Conservation (phyloP, 1,284 basidiomycete genomes). For the Golubevia sp. region DNA sequence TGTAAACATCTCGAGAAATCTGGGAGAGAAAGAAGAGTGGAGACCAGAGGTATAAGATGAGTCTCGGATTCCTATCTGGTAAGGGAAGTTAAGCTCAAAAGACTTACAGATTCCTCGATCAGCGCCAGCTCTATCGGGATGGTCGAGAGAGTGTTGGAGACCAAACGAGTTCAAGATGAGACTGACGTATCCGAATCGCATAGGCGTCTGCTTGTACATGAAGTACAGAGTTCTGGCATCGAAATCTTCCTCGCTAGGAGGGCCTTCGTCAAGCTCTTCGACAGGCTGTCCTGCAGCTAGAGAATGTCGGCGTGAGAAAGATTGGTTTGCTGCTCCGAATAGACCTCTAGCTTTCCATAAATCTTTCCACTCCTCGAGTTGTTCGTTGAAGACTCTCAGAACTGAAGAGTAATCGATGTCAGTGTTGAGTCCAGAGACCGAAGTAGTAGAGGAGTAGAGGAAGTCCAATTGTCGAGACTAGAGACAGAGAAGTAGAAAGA, state of each 20-base stretch:
- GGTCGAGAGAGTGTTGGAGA: conserved; percentile 85
- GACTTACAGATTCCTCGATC: conserved; percentile 48
- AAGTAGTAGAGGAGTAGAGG: conserved; percentile 80
- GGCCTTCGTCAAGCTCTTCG: conserved; percentile 10
- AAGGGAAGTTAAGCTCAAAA: no score
- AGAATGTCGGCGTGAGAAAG: no score
- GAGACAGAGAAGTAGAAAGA: conserved; percentile 61
- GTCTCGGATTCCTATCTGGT: conserved; percentile 14
- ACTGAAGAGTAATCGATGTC: conserved; percentile 84
- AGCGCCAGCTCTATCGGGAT: conserved; percentile 39
- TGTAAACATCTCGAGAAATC: conserved; percentile 56
- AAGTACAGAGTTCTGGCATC: conserved; percentile 46
- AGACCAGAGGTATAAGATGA: background rate
- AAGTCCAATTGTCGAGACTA: conserved; percentile 86
- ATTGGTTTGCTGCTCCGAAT: conserved; percentile 17
- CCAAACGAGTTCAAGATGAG: conserved; percentile 82
- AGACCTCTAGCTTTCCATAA: conserved; percentile 66
- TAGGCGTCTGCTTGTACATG: conserved; percentile 35
- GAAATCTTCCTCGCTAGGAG: conserved; percentile 31
- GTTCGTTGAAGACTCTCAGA: conserved; percentile 81
- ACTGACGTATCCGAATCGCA: conserved; percentile 48
- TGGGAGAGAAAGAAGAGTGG: conserved; percentile 1
- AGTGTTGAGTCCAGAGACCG: conserved; percentile 80
- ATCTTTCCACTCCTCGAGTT: conserved; percentile 73
- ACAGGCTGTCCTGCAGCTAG: conserved; percentile 13